Evolutionary conservation across 257 asterid genomes (phyloP).

Genomic region (Rubia yunnanensis): DNA sequence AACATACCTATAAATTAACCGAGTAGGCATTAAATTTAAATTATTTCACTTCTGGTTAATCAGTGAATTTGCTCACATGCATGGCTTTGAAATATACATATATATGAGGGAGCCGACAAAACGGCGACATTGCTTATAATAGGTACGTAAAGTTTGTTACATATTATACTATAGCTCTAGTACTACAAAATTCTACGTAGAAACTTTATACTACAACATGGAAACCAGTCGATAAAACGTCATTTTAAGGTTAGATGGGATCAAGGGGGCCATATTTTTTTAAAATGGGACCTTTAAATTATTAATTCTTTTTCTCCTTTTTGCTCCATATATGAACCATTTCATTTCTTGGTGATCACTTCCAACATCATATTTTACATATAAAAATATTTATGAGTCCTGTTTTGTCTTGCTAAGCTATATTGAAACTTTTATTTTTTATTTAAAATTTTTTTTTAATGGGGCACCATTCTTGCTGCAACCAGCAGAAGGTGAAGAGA

Average conservation of each 20-base stretch:
- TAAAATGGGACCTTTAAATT: conserved; percentile 13
- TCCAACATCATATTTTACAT: not conserved
- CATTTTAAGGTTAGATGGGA: conserved; percentile 87
- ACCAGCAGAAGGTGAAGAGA: conserved; percentile 97
- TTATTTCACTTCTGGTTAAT: no score
- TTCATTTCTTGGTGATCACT: not conserved
- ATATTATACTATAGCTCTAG: conserved; percentile 16
- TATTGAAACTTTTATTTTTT: not conserved
- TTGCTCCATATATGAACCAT: not conserved
- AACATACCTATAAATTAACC: no score
- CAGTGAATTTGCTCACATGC: not conserved
- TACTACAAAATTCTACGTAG: conserved; percentile 32
- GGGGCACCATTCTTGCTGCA: conserved; percentile 99
- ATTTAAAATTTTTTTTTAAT: conserved; percentile 9
- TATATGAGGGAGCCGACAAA: not conserved
- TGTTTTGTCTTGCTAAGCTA: not conserved
- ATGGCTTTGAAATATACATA: not conserved
- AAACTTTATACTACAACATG: conserved; percentile 11
- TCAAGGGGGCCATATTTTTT: conserved; percentile 35
- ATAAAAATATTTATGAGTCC: not conserved
- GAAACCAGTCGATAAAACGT: conserved; percentile 56
- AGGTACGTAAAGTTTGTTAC: conserved; percentile 34
- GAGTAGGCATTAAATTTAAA: no score
- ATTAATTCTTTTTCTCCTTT: not conserved
- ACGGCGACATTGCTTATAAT: conserved; percentile 4